These are phyloP conservation scores for Botrytis porri DNA, from an alignment of 2,329 filamentous ascomycete genomes.

Conservation along the genomic window DNA sequence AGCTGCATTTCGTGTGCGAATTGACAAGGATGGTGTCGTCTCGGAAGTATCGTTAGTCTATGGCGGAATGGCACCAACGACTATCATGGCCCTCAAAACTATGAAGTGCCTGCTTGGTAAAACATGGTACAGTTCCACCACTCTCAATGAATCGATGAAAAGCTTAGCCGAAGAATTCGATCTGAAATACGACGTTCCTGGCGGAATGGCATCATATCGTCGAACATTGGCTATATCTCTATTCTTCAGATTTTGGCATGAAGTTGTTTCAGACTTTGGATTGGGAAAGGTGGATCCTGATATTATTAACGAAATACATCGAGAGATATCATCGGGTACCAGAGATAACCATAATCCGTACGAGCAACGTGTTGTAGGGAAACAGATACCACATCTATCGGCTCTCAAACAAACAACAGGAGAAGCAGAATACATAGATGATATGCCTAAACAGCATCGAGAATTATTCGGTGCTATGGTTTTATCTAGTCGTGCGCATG, in stretches of 20 bases:
- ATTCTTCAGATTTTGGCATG: slow-evolving; percentile 95
- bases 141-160: slow-evolving; percentile 81
- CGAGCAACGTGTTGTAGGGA: slow-evolving; percentile 75
- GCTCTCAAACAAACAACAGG: slow-evolving; percentile 90
- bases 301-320: slow-evolving; percentile 77
- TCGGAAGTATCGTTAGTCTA: slow-evolving; percentile 77
- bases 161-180: slow-evolving; percentile 82
- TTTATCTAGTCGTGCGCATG: slow-evolving; percentile 81
- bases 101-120: slow-evolving; percentile 71
- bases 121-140: slow-evolving; percentile 72
- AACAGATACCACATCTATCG: slow-evolving; percentile 77
- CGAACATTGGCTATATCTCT: slow-evolving; percentile 85
- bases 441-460: slow-evolving; percentile 79
- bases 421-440: slow-evolving; percentile 92
- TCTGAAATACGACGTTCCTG: slow-evolving; percentile 81
- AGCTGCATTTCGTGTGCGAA: slow-evolving; percentile 69
- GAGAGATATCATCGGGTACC: slow-evolving; percentile 72
- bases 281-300: slow-evolving; percentile 61
- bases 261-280: slow-evolving; percentile 64
- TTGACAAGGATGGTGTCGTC: slow-evolving; percentile 67
- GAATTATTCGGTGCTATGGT: slow-evolving; percentile 86
- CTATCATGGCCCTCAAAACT: slow-evolving; percentile 73
- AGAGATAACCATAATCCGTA: slow-evolving; percentile 76
- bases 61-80: slow-evolving; percentile 89
- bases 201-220: slow-evolving; percentile 93